Percentiles rank a stretch among this genome's conserved stretches.
Evolutionary conservation across 1,284 basidiomycete genomes (phyloP).

Genomic region (Ceratobasidium papillatum): DNA sequence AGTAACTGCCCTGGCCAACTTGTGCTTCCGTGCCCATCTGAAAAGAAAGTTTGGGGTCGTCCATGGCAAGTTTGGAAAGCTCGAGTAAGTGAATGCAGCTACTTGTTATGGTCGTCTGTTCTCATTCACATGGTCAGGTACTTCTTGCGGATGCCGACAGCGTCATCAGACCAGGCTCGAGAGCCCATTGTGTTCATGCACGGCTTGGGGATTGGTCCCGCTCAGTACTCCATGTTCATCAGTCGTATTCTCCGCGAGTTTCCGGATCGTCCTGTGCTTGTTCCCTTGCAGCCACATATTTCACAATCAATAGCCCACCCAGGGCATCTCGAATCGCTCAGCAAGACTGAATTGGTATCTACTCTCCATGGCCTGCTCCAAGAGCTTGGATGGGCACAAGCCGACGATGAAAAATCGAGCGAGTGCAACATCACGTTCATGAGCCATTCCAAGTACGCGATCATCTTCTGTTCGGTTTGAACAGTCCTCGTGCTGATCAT

Average conservation of each 20-base stretch:
- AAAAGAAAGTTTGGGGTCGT: slow-evolving; percentile 59
- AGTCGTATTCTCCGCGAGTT: slow-evolving; percentile 61
- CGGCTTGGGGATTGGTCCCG: slow-evolving; percentile 83
- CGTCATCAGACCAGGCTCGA: slow-evolving; percentile 48
- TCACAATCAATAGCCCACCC: slow-evolving; percentile 85
- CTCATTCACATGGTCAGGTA: slow-evolving; percentile 60
- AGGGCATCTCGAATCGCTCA: slow-evolving; percentile 74
- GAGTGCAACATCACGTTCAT: slow-evolving; percentile 65
- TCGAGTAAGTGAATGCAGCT: slow-evolving; percentile 63
- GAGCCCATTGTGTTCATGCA: slow-evolving; percentile 85
- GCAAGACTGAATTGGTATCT: slow-evolving; percentile 65
- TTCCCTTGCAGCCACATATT: slow-evolving; percentile 85
- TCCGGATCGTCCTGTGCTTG: slow-evolving; percentile 75
- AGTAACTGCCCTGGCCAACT: slow-evolving; percentile 66
- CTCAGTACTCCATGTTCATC: slow-evolving; percentile 69
- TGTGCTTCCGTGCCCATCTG: slow-evolving; percentile 58
- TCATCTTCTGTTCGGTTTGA: not conserved
- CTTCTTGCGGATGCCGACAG: slow-evolving; percentile 70
- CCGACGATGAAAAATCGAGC: slow-evolving; percentile 41
- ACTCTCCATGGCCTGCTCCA: slow-evolving; percentile 68
- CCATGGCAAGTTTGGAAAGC: slow-evolving; percentile 62
- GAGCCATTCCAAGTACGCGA: slow-evolving; percentile 85
- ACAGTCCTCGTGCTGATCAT: slow-evolving; percentile 35
- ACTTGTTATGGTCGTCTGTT: not conserved
- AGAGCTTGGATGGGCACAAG: slow-evolving; percentile 70